A percentile compares a stretch with the other conserved stretches of the same genome.
phyloP scores from a whole-genome alignment of 176 grass and related monocot species.

The Eleusine indica region DNA sequence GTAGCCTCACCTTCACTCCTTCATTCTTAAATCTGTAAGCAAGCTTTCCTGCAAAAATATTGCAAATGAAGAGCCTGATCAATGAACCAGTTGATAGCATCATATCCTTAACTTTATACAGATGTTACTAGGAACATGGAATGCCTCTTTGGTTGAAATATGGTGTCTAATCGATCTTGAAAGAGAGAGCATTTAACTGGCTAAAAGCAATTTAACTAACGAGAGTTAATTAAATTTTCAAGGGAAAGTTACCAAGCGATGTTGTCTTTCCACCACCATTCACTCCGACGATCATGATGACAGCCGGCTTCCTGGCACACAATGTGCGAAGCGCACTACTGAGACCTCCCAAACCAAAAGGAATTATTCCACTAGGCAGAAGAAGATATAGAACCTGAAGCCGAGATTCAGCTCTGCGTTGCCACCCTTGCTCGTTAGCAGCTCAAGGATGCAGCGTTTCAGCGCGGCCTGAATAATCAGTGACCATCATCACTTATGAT shows the following conservation, averaged over 20 bases:
- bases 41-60: slow-evolving; percentile 84
- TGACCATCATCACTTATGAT: neutral
- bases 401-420: slow-evolving; percentile 90
- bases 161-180: neutral
- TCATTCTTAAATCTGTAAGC: slow-evolving; percentile 93
- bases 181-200: neutral
- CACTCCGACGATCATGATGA: slow-evolving; percentile 93
- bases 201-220: neutral
- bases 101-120: neutral
- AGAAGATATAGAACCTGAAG: slow-evolving; percentile 62
- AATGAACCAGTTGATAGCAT: slow-evolving; percentile 23
- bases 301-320: slow-evolving; percentile 71
- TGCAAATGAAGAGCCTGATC: slow-evolving; percentile 19
- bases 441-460: slow-evolving; percentile 71
- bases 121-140: neutral
- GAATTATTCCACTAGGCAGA: neutral
- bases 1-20: slow-evolving; percentile 74
- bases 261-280: slow-evolving; percentile 98
- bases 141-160: neutral
- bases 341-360: slow-evolving; percentile 2
- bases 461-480: slow-evolving; percentile 55
- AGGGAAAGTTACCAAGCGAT: slow-evolving; percentile 63
- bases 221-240: slow-evolving; percentile 1
- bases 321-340: neutral
- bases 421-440: slow-evolving; percentile 79